A percentile compares a stretch with the other conserved stretches of the same genome.
phyloP scores from a whole-genome alignment of 2,329 filamentous ascomycete genomes.

The Calonectria henricotiae region DNA sequence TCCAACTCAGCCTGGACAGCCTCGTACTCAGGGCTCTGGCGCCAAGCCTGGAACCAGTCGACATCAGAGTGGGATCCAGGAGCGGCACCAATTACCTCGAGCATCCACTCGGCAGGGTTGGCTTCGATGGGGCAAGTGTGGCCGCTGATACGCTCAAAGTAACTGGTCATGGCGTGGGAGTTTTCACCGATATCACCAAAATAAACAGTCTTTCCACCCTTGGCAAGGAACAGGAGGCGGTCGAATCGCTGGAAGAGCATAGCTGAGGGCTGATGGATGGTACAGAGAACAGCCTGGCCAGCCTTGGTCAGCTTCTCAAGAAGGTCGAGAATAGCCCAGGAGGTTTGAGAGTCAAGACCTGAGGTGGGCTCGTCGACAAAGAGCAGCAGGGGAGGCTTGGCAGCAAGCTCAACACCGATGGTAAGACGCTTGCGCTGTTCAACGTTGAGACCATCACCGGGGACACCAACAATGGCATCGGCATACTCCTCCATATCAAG shows the following conservation, averaged over 20 bases:
- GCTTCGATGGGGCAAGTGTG: slow-evolving; percentile 76
- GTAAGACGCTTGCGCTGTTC: slow-evolving; percentile 85
- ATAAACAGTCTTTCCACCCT: slow-evolving; percentile 85
- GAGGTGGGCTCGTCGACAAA: slow-evolving; percentile 97
- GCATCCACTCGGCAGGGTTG: slow-evolving; percentile 90
- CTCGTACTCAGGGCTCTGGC: slow-evolving; percentile 70
- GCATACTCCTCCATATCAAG: slow-evolving; percentile 93
- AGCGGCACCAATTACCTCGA: slow-evolving; percentile 75
- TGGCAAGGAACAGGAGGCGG: slow-evolving; percentile 83
- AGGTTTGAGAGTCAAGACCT: slow-evolving; percentile 93
- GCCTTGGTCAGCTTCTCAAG: slow-evolving; percentile 91
- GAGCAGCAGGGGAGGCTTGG: slow-evolving; percentile 89
- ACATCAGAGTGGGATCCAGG: slow-evolving; percentile 76
- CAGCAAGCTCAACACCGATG: slow-evolving; percentile 95
- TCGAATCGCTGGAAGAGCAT: slow-evolving; percentile 96
- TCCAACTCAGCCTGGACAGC: slow-evolving; percentile 73
- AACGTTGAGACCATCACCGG: slow-evolving; percentile 86
- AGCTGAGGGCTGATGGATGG: slow-evolving; percentile 96
- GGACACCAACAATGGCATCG: slow-evolving; percentile 91
- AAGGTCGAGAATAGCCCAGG: slow-evolving; percentile 91
- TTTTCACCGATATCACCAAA: slow-evolving; percentile 85
- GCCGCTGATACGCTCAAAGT: slow-evolving; percentile 84
- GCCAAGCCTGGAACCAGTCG: slow-evolving; percentile 78
- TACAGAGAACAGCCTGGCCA: slow-evolving; percentile 95
- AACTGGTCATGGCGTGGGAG: slow-evolving; percentile 77